These are phyloP conservation scores for Ogataea pilisensis DNA, from an alignment of 805 yeast genomes.

Conservation along the genomic window DNA sequence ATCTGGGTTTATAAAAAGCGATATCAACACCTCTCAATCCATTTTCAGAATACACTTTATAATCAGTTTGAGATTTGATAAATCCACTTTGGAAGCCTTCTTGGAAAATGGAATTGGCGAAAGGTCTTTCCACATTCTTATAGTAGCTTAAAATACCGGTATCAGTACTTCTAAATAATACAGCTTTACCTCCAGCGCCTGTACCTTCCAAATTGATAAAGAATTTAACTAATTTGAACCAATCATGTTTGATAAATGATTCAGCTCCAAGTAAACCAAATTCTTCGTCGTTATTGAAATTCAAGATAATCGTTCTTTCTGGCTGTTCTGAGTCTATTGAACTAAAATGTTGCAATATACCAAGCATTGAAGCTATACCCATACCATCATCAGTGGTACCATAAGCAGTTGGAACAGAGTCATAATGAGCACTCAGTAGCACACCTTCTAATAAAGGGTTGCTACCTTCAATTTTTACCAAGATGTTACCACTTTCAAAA, in stretches of 20 bases:
- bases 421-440: constrained; percentile 80
- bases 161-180: constrained; percentile 81
- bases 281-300: constrained; percentile 88
- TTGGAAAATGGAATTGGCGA: constrained; percentile 76
- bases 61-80: constrained; percentile 82
- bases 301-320: constrained; percentile 67
- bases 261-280: constrained; percentile 82
- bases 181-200: constrained; percentile 85
- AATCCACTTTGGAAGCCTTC: constrained; percentile 75
- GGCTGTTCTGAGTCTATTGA: constrained; percentile 43
- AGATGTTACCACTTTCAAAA: constrained; percentile 77
- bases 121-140: constrained; percentile 58
- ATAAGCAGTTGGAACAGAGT: constrained; percentile 79
- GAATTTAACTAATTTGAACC: constrained; percentile 57
- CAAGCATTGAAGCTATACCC: constrained; percentile 79
- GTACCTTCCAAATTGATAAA: constrained; percentile 88
- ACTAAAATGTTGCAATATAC: constrained; percentile 51
- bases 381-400: constrained; percentile 94
- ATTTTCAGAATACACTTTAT: constrained; percentile 57
- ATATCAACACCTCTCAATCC: constrained; percentile 86
- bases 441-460: constrained; percentile 58
- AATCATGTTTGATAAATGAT: constrained; percentile 66
- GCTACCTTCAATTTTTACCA: constrained; percentile 69
- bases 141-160: constrained; percentile 60
- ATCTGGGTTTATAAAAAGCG: constrained; percentile 84